Evolutionary conservation across 163 green algal genomes (phyloP), one percentile per base, ranked within the genome.

Genomic region (Scenedesmus sp.): DNA sequence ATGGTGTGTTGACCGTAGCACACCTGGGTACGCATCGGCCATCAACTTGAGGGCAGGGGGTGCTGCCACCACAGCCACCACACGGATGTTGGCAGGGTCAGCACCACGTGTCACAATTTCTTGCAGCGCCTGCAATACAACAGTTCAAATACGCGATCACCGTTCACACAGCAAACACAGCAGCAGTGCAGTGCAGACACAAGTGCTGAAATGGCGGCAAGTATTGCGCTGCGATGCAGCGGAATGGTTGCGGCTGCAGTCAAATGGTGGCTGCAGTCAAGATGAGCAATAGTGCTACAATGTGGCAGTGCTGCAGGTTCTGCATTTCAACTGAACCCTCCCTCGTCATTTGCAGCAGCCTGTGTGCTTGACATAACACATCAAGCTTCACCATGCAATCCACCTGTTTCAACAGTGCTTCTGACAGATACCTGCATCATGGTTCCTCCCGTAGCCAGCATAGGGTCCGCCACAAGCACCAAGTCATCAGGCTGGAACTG

Each of bases 361-460:
- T n/a, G n/a, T n/a, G n/a, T n/a, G n/a, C n/a, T n/a, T n/a, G n/a
- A n/a, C n/a, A n/a, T n/a, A n/a, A n/a, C n/a, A n/a, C n/a, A n/a
- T n/a, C n/a, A n/a, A n/a, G n/a, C n/a, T n/a, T n/a, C n/a, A n/a
- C n/a, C n/a, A n/a, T n/a, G n/a, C n/a, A n/a, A n/a, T n/a, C n/a
- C n/a, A n/a, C n/a, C n/a, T n/a, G n/a, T n/a, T n/a, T n/a, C n/a
- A n/a, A n/a, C n/a, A n/a, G n/a, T n/a, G n/a, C n/a, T n/a, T n/a
- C n/a, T n/a, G n/a, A n/a, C n/a, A n/a, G n/a, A n/a, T n/a, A 95
- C 94, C 90, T 97, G 86, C 37, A 96, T 65, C 24, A 98, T 96
- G 35, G 96, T 98, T 51, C 93, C 92, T 93, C 97, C 98, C 43
- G 98, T 99, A 24, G 98, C 98, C 24, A 99, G 94, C 97, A 99